Evolutionary conservation across 2,329 filamentous ascomycete genomes (phyloP).

Genomic region (Trichoderma simmonsii): DNA sequence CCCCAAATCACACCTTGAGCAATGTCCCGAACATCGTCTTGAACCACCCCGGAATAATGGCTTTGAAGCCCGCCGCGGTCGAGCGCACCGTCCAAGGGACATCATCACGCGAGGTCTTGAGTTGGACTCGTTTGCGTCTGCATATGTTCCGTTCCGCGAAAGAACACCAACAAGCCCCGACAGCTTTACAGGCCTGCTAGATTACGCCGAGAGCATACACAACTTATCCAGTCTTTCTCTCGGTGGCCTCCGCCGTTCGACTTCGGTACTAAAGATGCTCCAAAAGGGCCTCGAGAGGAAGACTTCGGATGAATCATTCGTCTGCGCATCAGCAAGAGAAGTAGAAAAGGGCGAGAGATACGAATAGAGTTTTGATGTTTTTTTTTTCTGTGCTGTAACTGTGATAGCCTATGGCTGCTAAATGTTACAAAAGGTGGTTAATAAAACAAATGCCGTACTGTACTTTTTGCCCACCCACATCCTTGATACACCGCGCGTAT

Average conservation of each 20-base stretch:
- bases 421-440: background rate
- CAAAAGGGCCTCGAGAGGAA: background rate
- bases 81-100: background rate
- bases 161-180: background rate
- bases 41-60: background rate
- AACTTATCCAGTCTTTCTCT: background rate
- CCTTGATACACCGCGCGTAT: background rate
- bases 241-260: background rate
- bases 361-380: background rate
- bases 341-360: conserved; percentile 12
- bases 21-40: background rate
- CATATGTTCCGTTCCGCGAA: background rate
- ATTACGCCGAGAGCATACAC: background rate
- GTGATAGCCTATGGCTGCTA: conserved; percentile 1
- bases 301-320: conserved; percentile 23
- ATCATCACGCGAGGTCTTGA: background rate
- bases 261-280: background rate
- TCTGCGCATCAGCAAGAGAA: conserved; percentile 20
- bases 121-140: background rate
- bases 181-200: background rate
- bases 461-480: background rate
- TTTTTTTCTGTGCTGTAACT: background rate
- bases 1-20: background rate
- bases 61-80: background rate
- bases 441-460: conserved; percentile 1